Conservation (phyloP, 768 basidiomycete species). For the Tylopilus subfusipes region DNA sequence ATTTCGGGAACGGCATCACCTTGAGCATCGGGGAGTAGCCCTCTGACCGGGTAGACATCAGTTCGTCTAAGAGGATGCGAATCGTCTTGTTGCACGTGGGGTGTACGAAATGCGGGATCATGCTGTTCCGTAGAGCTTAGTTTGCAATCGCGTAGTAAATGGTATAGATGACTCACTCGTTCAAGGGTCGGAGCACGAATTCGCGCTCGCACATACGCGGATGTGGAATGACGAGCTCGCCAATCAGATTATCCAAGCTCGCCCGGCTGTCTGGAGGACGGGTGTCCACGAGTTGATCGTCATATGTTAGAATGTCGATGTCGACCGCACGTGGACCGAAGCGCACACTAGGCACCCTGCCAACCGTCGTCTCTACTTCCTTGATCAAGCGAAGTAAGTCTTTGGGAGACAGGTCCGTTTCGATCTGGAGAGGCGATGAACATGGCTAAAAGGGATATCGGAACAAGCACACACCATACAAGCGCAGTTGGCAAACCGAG, state of each 20-base stretch:
- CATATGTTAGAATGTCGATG: slow-evolving; percentile 83
- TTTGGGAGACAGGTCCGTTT: slow-evolving; percentile 63
- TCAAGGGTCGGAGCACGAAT: slow-evolving; percentile 85
- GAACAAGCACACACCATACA: slow-evolving; percentile 60
- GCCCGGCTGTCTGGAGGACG: slow-evolving; percentile 43
- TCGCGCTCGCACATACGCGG: slow-evolving; percentile 77
- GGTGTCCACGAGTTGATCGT: slow-evolving; percentile 55
- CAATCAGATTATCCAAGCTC: slow-evolving; percentile 52
- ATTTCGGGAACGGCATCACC: slow-evolving; percentile 70
- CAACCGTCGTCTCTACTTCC: slow-evolving; percentile 66
- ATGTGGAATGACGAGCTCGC: slow-evolving; percentile 84
- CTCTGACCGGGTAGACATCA: slow-evolving; percentile 32
- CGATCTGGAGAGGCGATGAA: slow-evolving; percentile 42
- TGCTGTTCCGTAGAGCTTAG: slow-evolving; percentile 42
- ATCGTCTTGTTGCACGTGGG: slow-evolving; percentile 53
- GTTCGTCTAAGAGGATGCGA: slow-evolving; percentile 40
- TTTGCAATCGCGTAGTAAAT: not conserved
- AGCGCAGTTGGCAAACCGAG: slow-evolving; percentile 86
- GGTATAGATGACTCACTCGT: slow-evolving; percentile 55
- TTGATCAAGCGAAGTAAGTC: slow-evolving; percentile 65
- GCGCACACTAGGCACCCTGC: slow-evolving; percentile 71
- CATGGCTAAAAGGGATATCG: not conserved
- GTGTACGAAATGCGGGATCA: slow-evolving; percentile 73
- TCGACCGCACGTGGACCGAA: slow-evolving; percentile 91
- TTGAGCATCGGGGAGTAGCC: slow-evolving; percentile 54